Percentiles rank a stretch among this genome's conserved stretches.
phyloP scores from a whole-genome alignment of 73 alveolate genomes.

The Tetrahymena borealis region DNA sequence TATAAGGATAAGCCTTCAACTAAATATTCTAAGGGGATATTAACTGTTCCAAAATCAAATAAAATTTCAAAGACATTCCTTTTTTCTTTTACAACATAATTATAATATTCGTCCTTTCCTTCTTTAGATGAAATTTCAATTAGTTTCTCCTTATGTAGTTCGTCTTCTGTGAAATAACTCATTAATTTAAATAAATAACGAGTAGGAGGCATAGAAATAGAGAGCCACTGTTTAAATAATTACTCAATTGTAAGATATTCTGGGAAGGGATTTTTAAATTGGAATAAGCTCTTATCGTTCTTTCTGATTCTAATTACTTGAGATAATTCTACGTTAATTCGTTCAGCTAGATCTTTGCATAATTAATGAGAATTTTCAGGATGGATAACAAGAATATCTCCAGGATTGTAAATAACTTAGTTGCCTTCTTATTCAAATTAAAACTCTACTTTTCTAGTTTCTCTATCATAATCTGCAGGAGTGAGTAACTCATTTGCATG shows the following conservation, averaged over 20 bases:
- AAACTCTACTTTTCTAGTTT: conserved; percentile 51
- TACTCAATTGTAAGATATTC: conserved; percentile 16
- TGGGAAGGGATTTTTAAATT: conserved; percentile 9
- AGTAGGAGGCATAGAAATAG: conserved; percentile 52
- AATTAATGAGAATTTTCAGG: conserved; percentile 36
- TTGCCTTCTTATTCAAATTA: background rate
- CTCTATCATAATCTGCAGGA: conserved; percentile 41
- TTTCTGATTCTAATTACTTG: conserved; percentile 6
- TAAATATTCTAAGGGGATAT: conserved; percentile 58
- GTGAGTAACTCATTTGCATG: conserved; percentile 33
- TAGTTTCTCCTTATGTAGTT: conserved; percentile 52
- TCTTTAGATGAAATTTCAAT: conserved; percentile 54
- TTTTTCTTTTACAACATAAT: conserved; percentile 68
- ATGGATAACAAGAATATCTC: conserved; percentile 44
- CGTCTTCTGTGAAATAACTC: conserved; percentile 56
- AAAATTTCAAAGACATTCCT: conserved; percentile 66
- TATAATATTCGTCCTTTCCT: conserved; percentile 70
- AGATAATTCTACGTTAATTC: background rate
- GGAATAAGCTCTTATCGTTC: background rate
- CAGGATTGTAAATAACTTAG: conserved; percentile 36
- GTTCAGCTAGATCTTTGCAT: conserved; percentile 16
- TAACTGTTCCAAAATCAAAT: conserved; percentile 52
- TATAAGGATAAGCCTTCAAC: conserved; percentile 44
- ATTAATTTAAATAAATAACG: conserved; percentile 56
- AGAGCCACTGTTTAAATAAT: conserved; percentile 43